Conservation (phyloP, 441 rosid genomes). For the Gossypium gossypioides region DNA sequence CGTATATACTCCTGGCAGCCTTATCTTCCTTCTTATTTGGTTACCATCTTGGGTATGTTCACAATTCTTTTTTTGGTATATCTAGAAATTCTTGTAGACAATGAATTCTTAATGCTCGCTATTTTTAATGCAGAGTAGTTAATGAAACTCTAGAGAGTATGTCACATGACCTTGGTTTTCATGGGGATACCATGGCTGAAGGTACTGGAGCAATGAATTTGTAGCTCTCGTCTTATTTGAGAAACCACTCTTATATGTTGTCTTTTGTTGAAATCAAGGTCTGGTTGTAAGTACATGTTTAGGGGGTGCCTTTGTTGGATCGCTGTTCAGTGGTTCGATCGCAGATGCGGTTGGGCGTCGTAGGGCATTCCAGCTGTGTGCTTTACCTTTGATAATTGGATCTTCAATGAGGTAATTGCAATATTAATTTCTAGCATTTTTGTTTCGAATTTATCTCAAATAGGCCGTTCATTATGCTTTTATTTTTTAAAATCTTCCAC, state of each 20-base stretch:
- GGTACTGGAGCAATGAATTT: slow-evolving; percentile 24
- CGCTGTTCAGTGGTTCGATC: slow-evolving; percentile 76
- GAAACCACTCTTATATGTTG: slow-evolving; percentile 13
- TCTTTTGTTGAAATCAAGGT: slow-evolving; percentile 41
- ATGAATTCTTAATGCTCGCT: slow-evolving; percentile 1
- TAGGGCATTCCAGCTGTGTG: slow-evolving; percentile 78
- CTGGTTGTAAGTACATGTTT: slow-evolving; percentile 88
- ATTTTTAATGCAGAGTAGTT: slow-evolving; percentile 44
- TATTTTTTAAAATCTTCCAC: no score
- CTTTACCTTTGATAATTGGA: slow-evolving; percentile 85
- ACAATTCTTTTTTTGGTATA: background rate
- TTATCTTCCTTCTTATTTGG: slow-evolving; percentile 54
- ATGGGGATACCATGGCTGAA: slow-evolving; percentile 58
- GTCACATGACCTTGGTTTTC: slow-evolving; percentile 58
- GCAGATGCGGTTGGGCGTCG: slow-evolving; percentile 91
- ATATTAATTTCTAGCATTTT: background rate
- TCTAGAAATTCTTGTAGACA: background rate
- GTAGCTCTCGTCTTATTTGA: slow-evolving; percentile 1
- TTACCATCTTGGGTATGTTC: slow-evolving; percentile 60
- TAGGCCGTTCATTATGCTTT: background rate
- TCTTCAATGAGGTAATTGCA: slow-evolving; percentile 61
- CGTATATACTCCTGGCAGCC: slow-evolving; percentile 55
- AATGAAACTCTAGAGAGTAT: slow-evolving; percentile 70
- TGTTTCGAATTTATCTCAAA: background rate
- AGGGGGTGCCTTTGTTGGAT: slow-evolving; percentile 87